Evolutionary conservation across 768 basidiomycete species (phyloP).

Genomic region (Hypholoma sublateritium): DNA sequence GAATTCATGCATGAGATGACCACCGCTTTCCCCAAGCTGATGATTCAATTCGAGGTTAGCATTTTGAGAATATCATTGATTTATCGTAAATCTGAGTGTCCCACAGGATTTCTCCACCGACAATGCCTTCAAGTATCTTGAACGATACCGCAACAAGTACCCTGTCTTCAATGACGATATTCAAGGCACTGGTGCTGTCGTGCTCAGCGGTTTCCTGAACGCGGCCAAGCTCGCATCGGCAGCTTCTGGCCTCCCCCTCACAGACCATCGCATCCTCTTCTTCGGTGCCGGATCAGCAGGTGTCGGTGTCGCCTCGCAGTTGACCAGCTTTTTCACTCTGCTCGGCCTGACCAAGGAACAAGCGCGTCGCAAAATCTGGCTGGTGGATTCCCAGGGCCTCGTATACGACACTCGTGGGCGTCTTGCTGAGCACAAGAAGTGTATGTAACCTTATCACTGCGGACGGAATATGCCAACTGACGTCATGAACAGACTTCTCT

Average conservation of each 20-base stretch:
- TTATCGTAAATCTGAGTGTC: neutral
- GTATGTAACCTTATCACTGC: constrained; percentile 35
- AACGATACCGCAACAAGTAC: constrained; percentile 72
- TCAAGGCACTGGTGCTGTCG: constrained; percentile 88
- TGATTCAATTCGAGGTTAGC: constrained; percentile 81
- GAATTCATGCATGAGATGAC: constrained; percentile 89
- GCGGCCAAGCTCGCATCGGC: constrained; percentile 76
- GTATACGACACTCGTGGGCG: constrained; percentile 73
- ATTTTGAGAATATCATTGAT: neutral
- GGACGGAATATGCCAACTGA: constrained; percentile 8
- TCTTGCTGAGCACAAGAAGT: constrained; percentile 83
- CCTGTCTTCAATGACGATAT: constrained; percentile 91
- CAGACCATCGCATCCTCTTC: constrained; percentile 85
- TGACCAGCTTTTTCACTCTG: constrained; percentile 86
- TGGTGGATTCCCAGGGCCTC: constrained; percentile 86
- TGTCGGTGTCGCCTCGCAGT: constrained; percentile 88
- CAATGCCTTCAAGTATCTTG: constrained; percentile 85
- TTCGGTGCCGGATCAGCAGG: constrained; percentile 92
- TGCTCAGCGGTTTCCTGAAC: constrained; percentile 87
- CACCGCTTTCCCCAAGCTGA: constrained; percentile 70
- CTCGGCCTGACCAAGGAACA: constrained; percentile 76
- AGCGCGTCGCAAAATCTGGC: constrained; percentile 75
- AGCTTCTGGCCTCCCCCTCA: constrained; percentile 66
- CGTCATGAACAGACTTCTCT: constrained; percentile 61
- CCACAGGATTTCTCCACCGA: constrained; percentile 86